Evolutionary conservation across 2,329 filamentous ascomycete genomes (phyloP).

Genomic region (Cryphonectria naterciae): DNA sequence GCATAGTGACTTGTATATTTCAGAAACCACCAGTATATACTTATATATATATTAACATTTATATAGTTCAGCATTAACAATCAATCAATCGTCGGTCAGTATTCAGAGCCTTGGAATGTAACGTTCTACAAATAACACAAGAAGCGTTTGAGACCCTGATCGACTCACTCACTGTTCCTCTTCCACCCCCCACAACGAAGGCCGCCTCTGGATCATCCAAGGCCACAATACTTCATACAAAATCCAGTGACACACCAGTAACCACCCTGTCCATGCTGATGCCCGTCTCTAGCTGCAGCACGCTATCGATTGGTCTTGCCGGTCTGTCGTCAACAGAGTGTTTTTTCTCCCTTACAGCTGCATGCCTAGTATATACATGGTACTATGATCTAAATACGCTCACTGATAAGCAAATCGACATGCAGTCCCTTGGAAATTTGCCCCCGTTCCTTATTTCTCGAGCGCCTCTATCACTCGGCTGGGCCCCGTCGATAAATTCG

Average conservation of each 20-base stretch:
- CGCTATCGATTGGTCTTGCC: background rate
- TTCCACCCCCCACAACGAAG: background rate
- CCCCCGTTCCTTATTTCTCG: background rate
- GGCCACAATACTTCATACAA: background rate
- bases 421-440: background rate
- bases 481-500: background rate
- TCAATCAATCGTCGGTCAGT: background rate
- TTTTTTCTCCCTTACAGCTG: background rate
- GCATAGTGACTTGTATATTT: no score
- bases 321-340: background rate
- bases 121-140: background rate
- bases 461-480: background rate
- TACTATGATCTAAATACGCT: background rate
- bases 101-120: background rate
- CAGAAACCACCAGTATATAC: no score
- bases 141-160: no score
- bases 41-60: no score
- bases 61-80: background rate
- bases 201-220: no score
- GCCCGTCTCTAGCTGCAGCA: background rate
- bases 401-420: background rate
- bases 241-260: background rate
- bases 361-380: background rate
- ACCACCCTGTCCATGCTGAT: background rate
- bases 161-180: no score